Percentiles rank a stretch among this genome's conserved stretches.
These are phyloP conservation scores for Rubroshorea leprosula DNA, from an alignment of 345 rosid genomes.

Conservation along the genomic window DNA sequence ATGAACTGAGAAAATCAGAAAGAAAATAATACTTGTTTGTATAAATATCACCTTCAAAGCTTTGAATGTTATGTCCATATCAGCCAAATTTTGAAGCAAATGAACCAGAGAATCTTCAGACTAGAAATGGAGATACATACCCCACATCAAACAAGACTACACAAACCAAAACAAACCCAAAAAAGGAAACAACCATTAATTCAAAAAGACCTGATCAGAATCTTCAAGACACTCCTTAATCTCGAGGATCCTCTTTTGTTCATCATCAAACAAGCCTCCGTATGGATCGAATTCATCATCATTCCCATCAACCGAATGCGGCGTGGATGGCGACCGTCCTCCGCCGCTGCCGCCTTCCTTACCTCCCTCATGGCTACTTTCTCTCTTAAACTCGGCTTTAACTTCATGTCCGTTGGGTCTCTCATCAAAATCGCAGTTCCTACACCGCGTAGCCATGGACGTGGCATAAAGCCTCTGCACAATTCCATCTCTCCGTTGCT, in stretches of 20 bases:
- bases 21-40: background rate
- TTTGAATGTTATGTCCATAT: conserved; percentile 93
- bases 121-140: conserved; percentile 26
- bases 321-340: conserved; percentile 34
- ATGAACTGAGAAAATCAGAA: background rate
- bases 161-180: conserved; percentile 11
- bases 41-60: conserved; percentile 62
- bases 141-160: conserved; percentile 16
- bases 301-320: conserved; percentile 43
- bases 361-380: conserved; percentile 21
- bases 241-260: conserved; percentile 71
- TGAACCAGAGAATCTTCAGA: conserved; percentile 79
- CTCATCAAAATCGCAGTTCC: conserved; percentile 50
- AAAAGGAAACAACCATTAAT: background rate
- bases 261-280: conserved; percentile 93
- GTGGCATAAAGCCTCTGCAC: conserved; percentile 74
- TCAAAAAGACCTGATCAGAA: conserved; percentile 66
- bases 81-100: conserved; percentile 91
- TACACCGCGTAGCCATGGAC: conserved; percentile 43
- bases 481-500: conserved; percentile 62
- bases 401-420: conserved; percentile 29
- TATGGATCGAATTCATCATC: conserved; percentile 78
- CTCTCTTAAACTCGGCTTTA: conserved; percentile 21
- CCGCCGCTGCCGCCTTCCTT: conserved; percentile 6
- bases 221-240: conserved; percentile 85